Evolutionary conservation across 164 flowering plant species (phyloP).

Genomic region (Aristolochia contorta): DNA sequence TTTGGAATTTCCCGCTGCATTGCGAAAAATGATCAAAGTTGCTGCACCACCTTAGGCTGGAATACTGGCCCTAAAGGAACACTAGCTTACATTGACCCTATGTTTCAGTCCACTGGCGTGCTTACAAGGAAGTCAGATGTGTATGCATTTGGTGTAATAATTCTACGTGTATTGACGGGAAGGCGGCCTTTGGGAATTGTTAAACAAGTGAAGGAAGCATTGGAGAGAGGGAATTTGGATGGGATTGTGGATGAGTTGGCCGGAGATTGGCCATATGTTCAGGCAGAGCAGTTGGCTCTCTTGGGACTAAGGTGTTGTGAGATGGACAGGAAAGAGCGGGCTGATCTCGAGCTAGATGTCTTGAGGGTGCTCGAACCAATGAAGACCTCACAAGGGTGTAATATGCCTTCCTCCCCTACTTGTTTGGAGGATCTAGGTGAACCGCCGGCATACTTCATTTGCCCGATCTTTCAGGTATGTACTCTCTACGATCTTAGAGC

Average conservation of each 20-base stretch:
- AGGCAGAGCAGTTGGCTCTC: slow-evolving; percentile 69
- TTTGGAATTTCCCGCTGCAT: slow-evolving; percentile 67
- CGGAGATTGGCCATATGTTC: slow-evolving; percentile 88
- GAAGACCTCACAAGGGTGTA: slow-evolving; percentile 44
- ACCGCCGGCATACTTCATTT: slow-evolving; percentile 58
- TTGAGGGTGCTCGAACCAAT: slow-evolving; percentile 75
- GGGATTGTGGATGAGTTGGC: slow-evolving; percentile 61
- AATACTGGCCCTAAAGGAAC: slow-evolving; percentile 69
- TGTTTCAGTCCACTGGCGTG: slow-evolving; percentile 60
- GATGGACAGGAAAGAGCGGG: slow-evolving; percentile 37
- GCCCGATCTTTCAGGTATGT: slow-evolving; percentile 71
- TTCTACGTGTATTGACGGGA: slow-evolving; percentile 65
- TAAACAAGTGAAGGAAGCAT: slow-evolving; percentile 57
- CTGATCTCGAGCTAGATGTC: slow-evolving; percentile 64
- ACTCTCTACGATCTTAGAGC: not conserved
- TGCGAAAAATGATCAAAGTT: not conserved
- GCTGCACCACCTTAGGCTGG: slow-evolving; percentile 20
- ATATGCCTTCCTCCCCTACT: slow-evolving; percentile 21
- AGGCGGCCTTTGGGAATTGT: slow-evolving; percentile 48
- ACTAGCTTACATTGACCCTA: slow-evolving; percentile 66
- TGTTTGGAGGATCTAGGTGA: slow-evolving; percentile 27
- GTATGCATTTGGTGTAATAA: slow-evolving; percentile 73
- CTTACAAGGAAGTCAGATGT: slow-evolving; percentile 73
- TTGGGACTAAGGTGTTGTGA: slow-evolving; percentile 70
- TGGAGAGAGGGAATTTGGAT: slow-evolving; percentile 42